Conservation (phyloP, 2,329 filamentous ascomycete genomes). For the Colletotrichum sp. region DNA sequence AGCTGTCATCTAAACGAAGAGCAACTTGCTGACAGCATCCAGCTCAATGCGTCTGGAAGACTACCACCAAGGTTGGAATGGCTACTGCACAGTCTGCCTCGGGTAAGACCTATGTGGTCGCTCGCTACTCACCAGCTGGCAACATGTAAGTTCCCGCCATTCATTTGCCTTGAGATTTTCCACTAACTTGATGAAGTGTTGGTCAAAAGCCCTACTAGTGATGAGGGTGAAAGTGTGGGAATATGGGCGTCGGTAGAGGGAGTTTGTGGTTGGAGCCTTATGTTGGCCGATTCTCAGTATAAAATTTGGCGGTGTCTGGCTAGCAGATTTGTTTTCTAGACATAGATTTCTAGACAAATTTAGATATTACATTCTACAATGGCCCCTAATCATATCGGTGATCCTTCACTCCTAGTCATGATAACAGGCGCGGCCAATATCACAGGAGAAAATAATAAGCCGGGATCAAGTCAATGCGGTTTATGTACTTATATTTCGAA, state of each 20-base stretch:
- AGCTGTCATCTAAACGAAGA: fast-evolving
- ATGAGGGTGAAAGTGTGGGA: neutral
- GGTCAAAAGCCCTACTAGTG: neutral
- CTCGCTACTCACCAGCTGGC: conserved; percentile 34
- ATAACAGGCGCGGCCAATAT: neutral
- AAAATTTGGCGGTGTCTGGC: neutral
- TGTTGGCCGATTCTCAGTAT: neutral
- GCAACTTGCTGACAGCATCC: neutral
- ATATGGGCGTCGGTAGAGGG: neutral
- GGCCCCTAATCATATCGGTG: neutral
- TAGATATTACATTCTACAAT: neutral
- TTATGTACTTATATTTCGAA: neutral
- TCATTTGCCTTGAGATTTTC: neutral
- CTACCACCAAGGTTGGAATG: conserved; percentile 33
- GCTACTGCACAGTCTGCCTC: conserved; percentile 28
- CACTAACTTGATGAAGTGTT: neutral
- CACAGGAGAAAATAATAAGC: neutral
- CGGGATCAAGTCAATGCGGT: neutral
- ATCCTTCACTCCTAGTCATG: neutral
- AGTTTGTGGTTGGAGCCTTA: neutral
- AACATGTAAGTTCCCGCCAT: conserved; percentile 24
- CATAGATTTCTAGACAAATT: neutral
- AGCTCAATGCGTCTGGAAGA: conserved; percentile 34
- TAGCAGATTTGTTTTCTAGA: neutral
- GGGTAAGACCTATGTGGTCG: conserved; percentile 34